Percentiles rank a stretch among this genome's conserved stretches.
phyloP scores from a whole-genome alignment of 1,284 basidiomycete species.

The Heterobasidion irregulare region DNA sequence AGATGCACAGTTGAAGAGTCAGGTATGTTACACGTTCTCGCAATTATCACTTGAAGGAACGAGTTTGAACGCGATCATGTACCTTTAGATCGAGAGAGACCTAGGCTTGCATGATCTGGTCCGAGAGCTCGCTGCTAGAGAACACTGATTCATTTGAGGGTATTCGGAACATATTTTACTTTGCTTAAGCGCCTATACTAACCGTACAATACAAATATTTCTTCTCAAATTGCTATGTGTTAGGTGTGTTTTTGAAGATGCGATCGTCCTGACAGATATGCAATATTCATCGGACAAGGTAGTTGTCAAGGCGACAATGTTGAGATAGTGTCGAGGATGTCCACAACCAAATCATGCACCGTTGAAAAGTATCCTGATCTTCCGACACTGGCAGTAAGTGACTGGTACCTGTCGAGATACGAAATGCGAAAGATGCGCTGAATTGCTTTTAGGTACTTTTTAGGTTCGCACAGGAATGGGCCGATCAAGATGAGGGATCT shows the following conservation, averaged over 20 bases:
- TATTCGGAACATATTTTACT: not conserved
- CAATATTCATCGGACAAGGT: too few species aligned
- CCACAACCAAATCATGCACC: too few species aligned
- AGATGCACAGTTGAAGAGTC: conserved; percentile 36
- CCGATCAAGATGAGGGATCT: not conserved
- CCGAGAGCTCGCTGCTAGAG: not conserved
- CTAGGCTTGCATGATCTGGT: conserved; percentile 19
- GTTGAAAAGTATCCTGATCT: too few species aligned
- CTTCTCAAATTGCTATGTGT: too few species aligned
- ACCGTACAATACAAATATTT: too few species aligned
- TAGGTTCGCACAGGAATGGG: not conserved
- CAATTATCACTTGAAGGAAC: not conserved
- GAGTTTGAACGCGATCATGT: conserved; percentile 1
- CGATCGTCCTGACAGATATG: too few species aligned
- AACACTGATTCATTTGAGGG: not conserved
- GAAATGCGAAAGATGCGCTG: too few species aligned
- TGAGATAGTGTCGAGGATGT: not conserved
- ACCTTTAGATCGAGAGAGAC: conserved; percentile 26
- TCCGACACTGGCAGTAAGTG: too few species aligned
- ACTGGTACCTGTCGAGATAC: too few species aligned
- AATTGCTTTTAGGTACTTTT: too few species aligned
- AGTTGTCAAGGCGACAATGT: not conserved
- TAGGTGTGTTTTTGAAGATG: too few species aligned
- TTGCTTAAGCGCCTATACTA: not conserved
- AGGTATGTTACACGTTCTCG: conserved; percentile 28